Conservation (phyloP, 2,329 filamentous ascomycete species). For the Colletotrichum karsti region DNA sequence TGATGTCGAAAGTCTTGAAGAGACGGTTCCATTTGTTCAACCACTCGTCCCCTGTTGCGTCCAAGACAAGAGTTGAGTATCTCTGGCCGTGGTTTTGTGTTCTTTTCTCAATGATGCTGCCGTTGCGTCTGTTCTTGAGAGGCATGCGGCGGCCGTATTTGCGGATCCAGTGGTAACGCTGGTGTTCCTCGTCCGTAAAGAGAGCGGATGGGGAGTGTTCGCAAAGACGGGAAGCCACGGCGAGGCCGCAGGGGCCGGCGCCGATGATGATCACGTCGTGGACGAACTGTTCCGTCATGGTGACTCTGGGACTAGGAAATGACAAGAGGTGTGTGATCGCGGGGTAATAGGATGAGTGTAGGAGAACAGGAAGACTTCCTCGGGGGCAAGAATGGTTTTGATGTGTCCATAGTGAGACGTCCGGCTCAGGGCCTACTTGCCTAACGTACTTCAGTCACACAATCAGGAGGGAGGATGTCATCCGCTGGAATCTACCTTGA, state of each 20-base stretch:
- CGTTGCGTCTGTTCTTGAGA: conserved; percentile 60
- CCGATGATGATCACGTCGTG: conserved; percentile 79
- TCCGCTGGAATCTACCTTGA: conserved; percentile 16
- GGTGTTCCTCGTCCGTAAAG: conserved; percentile 85
- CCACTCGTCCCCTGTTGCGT: conserved; percentile 71
- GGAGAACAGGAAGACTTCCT: not conserved
- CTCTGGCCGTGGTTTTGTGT: conserved; percentile 33
- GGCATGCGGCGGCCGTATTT: conserved; percentile 69
- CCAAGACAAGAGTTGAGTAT: conserved; percentile 64
- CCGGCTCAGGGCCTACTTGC: not conserved
- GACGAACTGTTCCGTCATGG: conserved; percentile 35
- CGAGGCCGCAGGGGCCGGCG: conserved; percentile 78
- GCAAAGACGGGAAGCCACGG: conserved; percentile 74
- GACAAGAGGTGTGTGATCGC: not conserved
- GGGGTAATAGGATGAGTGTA: not conserved
- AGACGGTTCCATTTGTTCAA: conserved; percentile 76
- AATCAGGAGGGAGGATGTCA: not conserved
- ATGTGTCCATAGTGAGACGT: not conserved
- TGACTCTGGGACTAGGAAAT: not conserved
- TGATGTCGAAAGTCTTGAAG: conserved; percentile 75
- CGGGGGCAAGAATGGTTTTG: conserved; percentile 2
- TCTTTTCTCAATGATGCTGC: conserved; percentile 35
- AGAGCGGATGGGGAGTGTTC: conserved; percentile 80
- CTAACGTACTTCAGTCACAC: not conserved
- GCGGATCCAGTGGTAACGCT: conserved; percentile 81